Evolutionary conservation across 2,329 filamentous ascomycete species (phyloP).

Genomic region (Xylaria sp.): DNA sequence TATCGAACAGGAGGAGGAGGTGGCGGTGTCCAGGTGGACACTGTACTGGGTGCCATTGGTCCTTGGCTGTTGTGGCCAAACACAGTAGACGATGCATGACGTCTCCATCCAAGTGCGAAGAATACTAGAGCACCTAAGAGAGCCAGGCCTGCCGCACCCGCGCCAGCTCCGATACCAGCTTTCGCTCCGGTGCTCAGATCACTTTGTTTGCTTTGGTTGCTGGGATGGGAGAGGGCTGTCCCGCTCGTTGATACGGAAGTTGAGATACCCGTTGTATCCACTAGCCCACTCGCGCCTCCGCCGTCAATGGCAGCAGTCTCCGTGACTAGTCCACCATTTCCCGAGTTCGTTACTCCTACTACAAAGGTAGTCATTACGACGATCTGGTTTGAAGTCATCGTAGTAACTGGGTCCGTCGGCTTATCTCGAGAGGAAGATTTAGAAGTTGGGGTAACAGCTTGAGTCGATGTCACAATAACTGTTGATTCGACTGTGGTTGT

Average conservation of each 20-base stretch:
- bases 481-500: conserved; percentile 10
- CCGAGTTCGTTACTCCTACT: neutral
- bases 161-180: conserved; percentile 11
- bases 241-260: neutral
- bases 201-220: neutral
- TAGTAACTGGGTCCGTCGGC: neutral
- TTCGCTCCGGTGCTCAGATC: conserved; percentile 8
- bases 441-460: neutral
- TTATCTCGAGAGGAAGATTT: neutral
- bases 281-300: neutral
- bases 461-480: neutral
- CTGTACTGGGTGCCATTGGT: neutral
- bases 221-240: neutral
- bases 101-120: conserved; percentile 10
- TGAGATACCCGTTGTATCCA: neutral
- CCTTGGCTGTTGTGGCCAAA: neutral
- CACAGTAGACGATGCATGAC: neutral
- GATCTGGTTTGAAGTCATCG: neutral
- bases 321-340: neutral
- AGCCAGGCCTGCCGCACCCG: neutral
- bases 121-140: conserved; percentile 2
- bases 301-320: neutral
- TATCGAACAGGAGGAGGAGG: conserved; percentile 4
- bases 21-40: neutral
- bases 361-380: neutral